Percentiles rank a stretch among this genome's conserved stretches.
These are phyloP conservation scores for Trichoderma guizhouense DNA, from an alignment of 2,329 filamentous ascomycete species.

Conservation along the genomic window DNA sequence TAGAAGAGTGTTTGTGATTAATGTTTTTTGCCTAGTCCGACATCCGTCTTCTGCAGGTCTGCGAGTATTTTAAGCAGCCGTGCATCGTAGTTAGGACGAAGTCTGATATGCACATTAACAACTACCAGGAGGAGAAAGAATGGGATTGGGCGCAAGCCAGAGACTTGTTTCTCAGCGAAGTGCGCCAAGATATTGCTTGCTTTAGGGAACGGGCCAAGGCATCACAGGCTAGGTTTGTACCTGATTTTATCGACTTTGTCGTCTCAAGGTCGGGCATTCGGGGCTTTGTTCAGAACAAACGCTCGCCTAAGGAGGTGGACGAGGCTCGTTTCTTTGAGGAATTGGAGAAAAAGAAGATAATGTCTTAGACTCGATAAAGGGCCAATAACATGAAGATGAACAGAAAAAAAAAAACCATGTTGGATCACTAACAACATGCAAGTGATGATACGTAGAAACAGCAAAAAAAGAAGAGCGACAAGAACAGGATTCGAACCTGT, in stretches of 20 bases:
- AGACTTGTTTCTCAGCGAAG: not conserved
- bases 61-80: not conserved
- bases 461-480: conserved; percentile 13
- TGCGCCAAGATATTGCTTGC: not conserved
- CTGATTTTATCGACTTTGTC: not conserved
- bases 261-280: not conserved
- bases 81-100: not conserved
- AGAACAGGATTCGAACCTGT: conserved; percentile 19
- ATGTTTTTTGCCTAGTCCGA: not conserved
- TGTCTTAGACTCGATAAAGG: not conserved
- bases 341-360: not conserved
- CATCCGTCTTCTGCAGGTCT: not conserved
- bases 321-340: not conserved
- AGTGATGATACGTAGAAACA: not conserved
- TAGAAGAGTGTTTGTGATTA: not conserved
- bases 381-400: not conserved
- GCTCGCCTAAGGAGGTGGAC: not conserved
- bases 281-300: no score
- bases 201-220: not conserved
- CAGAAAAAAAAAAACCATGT: not conserved
- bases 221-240: not conserved
- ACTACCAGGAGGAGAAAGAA: not conserved
- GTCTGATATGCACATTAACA: not conserved
- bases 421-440: not conserved
- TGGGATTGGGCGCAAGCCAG: no score